These are phyloP conservation scores for Hypocreales sp. DNA, from an alignment of 2,329 filamentous ascomycete species.

Conservation along the genomic window DNA sequence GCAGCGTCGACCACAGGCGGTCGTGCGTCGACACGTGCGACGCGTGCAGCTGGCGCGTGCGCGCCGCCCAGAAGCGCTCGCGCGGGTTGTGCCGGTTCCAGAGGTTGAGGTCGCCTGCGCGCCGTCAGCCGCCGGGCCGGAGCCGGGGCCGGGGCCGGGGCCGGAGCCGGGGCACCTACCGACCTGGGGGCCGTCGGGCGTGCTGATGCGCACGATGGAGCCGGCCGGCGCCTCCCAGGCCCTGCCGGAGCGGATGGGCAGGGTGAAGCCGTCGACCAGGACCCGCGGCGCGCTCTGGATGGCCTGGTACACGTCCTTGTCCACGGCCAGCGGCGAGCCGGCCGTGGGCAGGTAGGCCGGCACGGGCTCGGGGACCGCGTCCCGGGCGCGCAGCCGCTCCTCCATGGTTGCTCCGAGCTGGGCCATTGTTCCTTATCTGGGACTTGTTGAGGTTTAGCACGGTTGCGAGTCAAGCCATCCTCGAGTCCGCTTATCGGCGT, in stretches of 20 bases:
- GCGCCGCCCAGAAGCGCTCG: constrained; percentile 68
- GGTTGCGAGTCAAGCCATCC: too few relatives aligned
- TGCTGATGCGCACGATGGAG: constrained; percentile 56
- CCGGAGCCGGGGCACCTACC: constrained; percentile 19
- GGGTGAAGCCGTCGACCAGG: constrained; percentile 35
- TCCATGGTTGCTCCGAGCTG: constrained; percentile 10
- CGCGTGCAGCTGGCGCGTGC: constrained; percentile 65
- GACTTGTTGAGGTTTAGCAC: too few relatives aligned
- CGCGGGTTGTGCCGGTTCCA: constrained; percentile 65
- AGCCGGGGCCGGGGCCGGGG: too few relatives aligned
- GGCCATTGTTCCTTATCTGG: too few relatives aligned
- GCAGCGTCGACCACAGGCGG: constrained; percentile 62
- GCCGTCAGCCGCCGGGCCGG: not conserved
- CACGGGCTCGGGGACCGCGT: constrained; percentile 28
- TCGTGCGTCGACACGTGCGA: constrained; percentile 59
- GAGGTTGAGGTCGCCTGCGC: constrained; percentile 58
- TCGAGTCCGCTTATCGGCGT: too few relatives aligned
- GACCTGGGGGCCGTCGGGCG: constrained; percentile 65
- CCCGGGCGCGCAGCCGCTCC: constrained; percentile 25
- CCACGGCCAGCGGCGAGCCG: constrained; percentile 27
- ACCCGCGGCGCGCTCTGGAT: constrained; percentile 35
- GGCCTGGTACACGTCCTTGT: constrained; percentile 38
- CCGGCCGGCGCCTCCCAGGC: constrained; percentile 59
- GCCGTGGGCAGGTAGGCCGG: constrained; percentile 30
- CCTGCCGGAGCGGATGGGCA: constrained; percentile 58